phyloP scores from a whole-genome alignment of 2,329 filamentous ascomycete species.

The Sporothrix globosa region DNA sequence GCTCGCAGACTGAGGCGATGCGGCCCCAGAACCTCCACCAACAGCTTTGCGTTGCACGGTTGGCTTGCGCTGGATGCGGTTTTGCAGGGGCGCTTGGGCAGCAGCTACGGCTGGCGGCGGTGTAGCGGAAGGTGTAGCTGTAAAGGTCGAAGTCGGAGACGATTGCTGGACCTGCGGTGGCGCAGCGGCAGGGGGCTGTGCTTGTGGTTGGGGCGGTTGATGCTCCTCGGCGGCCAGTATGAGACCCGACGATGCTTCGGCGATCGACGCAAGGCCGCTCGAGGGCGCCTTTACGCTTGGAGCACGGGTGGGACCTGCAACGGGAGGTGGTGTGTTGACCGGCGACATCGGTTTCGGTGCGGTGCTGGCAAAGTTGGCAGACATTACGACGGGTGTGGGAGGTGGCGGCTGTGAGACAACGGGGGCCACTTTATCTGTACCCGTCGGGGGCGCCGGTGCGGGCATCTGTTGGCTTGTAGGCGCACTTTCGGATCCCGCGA shows the following conservation, averaged over 20 bases:
- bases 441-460: neutral
- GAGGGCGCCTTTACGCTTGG: neutral
- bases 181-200: neutral
- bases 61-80: slow-evolving; percentile 28
- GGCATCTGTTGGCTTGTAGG: neutral
- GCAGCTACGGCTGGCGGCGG: neutral
- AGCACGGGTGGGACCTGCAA: neutral
- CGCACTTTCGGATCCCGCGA: neutral
- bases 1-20: slow-evolving; percentile 7
- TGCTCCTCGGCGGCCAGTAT: slow-evolving; percentile 38
- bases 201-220: neutral
- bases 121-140: neutral
- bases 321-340: neutral
- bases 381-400: neutral
- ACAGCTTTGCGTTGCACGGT: slow-evolving; percentile 26
- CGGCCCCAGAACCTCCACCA: neutral
- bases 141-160: neutral
- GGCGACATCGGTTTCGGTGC: neutral
- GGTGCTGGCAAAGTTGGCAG: slow-evolving; percentile 18
- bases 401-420: neutral
- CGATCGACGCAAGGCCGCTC: slow-evolving; percentile 23
- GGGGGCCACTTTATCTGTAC: neutral
- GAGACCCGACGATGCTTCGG: slow-evolving; percentile 41
- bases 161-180: slow-evolving; percentile 19
- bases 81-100: neutral